Base-by-base conservation (phyloP, 2,329 filamentous ascomycete genomes). In the Aspergillus sp. region DNA sequence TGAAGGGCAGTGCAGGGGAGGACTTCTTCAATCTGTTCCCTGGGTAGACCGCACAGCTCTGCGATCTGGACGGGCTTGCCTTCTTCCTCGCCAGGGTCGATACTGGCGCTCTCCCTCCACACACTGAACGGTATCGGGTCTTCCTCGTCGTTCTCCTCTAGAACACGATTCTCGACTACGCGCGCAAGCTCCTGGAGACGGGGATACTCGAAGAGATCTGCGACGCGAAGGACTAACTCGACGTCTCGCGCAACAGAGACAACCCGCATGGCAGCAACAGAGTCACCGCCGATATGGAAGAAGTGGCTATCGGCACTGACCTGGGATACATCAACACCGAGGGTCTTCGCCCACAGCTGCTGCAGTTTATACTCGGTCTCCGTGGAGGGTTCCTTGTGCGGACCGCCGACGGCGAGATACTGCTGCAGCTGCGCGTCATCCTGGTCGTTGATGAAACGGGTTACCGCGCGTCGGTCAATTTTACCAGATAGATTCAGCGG, bases 261-360 rank as follows among this genome's bases (percentile, higher is more conserved):
- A n/a, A 61, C 22, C 22, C 52, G 44, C 58, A 66, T 65, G 12
- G 63, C 65, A 5, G 61, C 65, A 22, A 72, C 58, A 4, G 68
- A 70, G 27, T 70, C 68, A 8, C 69, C 69, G 13, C 69, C 69
- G n/a, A 69, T 54, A 15, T 60, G 57, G 54, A 72, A 69, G 58
- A 72, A 72, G 41, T 62, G n/a, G 17, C 33, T 44, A 1, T 56
- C 54, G 8, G 27, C 46, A 11, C 44, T 34, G 39, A 56, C 30
- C 4, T 27, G 15, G 3, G 34, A 13, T 6, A 11, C 6, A 6
- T 51, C 54, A 2, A 42, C 37, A 19, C 40, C 40, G 8, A 56
- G 54, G 1, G 34, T 50, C 30, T 42, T 27, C 6, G 54, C 54
- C 54, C 54, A 56, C 4, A 51, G 48, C 2, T 19, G 15, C 37